Evolutionary conservation across 192 early-diverging fungal genomes (phyloP).

Genomic region (Thamnidium elegans): DNA sequence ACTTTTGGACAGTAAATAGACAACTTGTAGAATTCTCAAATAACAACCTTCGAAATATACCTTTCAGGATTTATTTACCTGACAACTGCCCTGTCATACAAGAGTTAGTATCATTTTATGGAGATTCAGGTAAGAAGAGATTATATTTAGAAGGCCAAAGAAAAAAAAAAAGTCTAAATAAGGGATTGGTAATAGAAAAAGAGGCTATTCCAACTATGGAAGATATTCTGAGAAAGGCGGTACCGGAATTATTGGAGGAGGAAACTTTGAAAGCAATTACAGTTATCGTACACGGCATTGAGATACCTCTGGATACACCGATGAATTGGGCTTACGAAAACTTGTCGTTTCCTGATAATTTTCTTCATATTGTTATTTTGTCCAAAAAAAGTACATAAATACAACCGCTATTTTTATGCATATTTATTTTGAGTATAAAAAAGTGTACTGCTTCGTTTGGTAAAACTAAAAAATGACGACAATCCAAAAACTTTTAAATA

Average conservation of each 20-base stretch:
- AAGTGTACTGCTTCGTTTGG: too few species aligned
- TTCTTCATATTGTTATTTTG: constrained; percentile 68
- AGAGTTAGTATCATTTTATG: constrained; percentile 52
- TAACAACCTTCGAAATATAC: constrained; percentile 50
- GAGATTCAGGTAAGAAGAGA: constrained; percentile 42
- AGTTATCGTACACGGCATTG: constrained; percentile 56
- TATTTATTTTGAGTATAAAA: background rate
- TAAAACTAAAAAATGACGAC: too few species aligned
- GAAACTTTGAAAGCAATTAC: too few species aligned
- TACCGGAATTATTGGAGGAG: too few species aligned
- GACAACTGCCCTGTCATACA: constrained; percentile 60
- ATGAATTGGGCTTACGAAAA: constrained; percentile 74
- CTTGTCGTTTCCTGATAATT: constrained; percentile 77
- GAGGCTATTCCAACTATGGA: too few species aligned
- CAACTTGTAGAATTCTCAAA: constrained; percentile 39
- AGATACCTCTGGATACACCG: constrained; percentile 66
- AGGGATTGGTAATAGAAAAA: background rate
- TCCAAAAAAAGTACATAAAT: background rate
- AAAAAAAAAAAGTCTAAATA: background rate
- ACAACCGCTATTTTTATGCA: background rate
- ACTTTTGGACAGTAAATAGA: constrained; percentile 65
- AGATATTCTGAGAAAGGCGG: too few species aligned
- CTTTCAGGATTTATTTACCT: constrained; percentile 58
- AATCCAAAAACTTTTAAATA: too few species aligned
- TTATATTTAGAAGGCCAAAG: background rate